Evolutionary conservation across 2,329 filamentous ascomycete species (phyloP).

Genomic region (Stagonosporopsis cucurbitacearum): DNA sequence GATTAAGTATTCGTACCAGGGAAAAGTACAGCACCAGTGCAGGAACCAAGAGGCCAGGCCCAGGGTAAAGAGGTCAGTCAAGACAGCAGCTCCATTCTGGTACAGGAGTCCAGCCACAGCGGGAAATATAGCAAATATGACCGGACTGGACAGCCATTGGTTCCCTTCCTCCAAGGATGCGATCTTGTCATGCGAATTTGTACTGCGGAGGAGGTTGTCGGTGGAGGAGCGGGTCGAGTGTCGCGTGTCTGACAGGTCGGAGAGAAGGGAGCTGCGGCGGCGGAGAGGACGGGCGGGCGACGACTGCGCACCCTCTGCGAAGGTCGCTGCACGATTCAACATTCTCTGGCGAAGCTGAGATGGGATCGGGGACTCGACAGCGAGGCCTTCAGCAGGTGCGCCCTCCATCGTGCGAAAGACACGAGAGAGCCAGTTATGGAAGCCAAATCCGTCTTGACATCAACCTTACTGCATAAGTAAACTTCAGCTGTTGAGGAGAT

Average conservation of each 20-base stretch:
- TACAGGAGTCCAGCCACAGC: slow-evolving; percentile 86
- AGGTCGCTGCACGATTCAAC: slow-evolving; percentile 46
- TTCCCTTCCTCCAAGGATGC: slow-evolving; percentile 62
- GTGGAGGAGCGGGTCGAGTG: slow-evolving; percentile 69
- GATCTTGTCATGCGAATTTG: slow-evolving; percentile 35
- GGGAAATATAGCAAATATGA: slow-evolving; percentile 83
- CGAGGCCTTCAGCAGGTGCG: slow-evolving; percentile 22
- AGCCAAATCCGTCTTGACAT: slow-evolving; percentile 18
- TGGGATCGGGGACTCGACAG: slow-evolving; percentile 33
- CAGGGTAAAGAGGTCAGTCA: slow-evolving; percentile 84
- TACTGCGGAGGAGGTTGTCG: slow-evolving; percentile 65
- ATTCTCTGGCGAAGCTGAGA: slow-evolving; percentile 44
- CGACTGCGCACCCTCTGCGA: slow-evolving; percentile 39
- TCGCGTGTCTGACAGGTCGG: slow-evolving; percentile 75
- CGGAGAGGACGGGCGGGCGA: slow-evolving; percentile 44
- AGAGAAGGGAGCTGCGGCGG: slow-evolving; percentile 78
- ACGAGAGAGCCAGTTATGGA: slow-evolving; percentile 2
- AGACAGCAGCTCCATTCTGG: slow-evolving; percentile 79
- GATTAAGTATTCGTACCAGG: slow-evolving; percentile 68
- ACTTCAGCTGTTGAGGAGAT: neutral
- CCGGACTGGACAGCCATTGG: slow-evolving; percentile 78
- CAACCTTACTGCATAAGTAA: slow-evolving; percentile 11
- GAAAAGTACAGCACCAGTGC: slow-evolving; percentile 89
- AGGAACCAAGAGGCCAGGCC: slow-evolving; percentile 82
- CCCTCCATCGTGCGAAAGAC: slow-evolving; percentile 34